Conservation (phyloP, 306 rosid genomes). For the Prunus padus region DNA sequence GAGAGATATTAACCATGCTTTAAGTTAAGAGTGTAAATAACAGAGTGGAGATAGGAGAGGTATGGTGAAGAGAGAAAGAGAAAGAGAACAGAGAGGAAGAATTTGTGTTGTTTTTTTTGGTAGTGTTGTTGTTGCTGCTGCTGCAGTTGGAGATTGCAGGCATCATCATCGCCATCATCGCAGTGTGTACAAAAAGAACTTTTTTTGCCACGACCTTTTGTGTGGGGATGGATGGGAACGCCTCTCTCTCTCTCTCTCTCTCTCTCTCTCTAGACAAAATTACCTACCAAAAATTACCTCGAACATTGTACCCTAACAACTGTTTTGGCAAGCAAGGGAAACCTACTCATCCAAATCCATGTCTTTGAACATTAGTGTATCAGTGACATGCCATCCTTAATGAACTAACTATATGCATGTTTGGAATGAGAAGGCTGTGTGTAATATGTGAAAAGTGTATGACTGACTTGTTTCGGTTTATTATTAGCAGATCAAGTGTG, state of each 20-base stretch:
- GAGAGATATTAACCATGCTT: conserved; percentile 20
- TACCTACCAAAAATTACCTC: conserved; percentile 19
- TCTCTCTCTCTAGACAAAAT: conserved; percentile 20
- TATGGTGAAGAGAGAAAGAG: conserved; percentile 12
- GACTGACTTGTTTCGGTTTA: too few relatives aligned
- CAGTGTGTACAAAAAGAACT: conserved; percentile 94
- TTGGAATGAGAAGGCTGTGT: neutral
- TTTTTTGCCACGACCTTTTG: conserved; percentile 82
- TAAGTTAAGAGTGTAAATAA: neutral
- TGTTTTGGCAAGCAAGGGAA: conserved; percentile 8
- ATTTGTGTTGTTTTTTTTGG: conserved; percentile 6
- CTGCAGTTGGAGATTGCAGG: conserved; percentile 59
- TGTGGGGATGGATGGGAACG: conserved; percentile 58
- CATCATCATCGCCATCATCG: conserved; percentile 91
- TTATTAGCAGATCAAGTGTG: too few relatives aligned
- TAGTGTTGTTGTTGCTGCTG: conserved; percentile 22
- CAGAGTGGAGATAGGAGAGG: neutral
- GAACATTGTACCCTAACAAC: conserved; percentile 17
- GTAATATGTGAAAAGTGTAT: too few relatives aligned
- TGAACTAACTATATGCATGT: neutral
- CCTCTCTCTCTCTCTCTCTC: conserved; percentile 30
- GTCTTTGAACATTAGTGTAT: neutral
- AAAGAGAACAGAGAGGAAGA: neutral
- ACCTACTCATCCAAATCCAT: conserved; percentile 6
- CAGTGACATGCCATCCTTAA: neutral